phyloP scores from a whole-genome alignment of 495 filamentous ascomycete genomes.

The Penicillium herquei region DNA sequence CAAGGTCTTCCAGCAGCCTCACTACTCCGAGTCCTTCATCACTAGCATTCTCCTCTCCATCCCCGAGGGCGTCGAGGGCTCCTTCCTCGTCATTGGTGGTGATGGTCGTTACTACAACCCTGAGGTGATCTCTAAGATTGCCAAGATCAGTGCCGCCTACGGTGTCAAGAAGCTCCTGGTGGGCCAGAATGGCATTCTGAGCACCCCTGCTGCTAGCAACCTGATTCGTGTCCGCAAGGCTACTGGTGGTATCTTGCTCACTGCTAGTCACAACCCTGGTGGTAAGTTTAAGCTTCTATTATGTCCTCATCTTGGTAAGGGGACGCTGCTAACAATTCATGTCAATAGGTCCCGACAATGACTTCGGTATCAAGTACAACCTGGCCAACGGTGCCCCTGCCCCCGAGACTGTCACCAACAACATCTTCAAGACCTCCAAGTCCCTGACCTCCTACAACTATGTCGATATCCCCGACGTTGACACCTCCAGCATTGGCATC shows the following conservation, averaged over 20 bases:
- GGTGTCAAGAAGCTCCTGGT: conserved; percentile 98
- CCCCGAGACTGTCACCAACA: conserved; percentile 93
- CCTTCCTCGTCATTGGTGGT: conserved; percentile 94
- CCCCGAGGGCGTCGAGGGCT: conserved; percentile 83
- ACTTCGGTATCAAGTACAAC: conserved; percentile 99
- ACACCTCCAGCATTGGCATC: conserved; percentile 77
- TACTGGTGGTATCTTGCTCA: conserved; percentile 94
- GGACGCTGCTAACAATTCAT: background rate
- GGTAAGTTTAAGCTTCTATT: conserved; percentile 55
- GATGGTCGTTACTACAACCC: conserved; percentile 98
- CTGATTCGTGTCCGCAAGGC: conserved; percentile 90
- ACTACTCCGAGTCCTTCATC: conserved; percentile 96
- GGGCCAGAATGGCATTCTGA: conserved; percentile 93
- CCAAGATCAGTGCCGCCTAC: conserved; percentile 94
- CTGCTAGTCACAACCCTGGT: conserved; percentile 96
- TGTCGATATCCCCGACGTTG: conserved; percentile 79
- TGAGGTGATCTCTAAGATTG: conserved; percentile 93
- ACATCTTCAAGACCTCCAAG: conserved; percentile 91
- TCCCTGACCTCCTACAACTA: conserved; percentile 88
- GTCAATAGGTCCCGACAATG: conserved; percentile 73
- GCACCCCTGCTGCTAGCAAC: conserved; percentile 93
- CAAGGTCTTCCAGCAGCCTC: conserved; percentile 88
- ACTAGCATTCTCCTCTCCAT: conserved; percentile 92
- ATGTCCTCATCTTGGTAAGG: background rate
- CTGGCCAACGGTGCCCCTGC: conserved; percentile 92